Evolutionary conservation across 176 grass and related monocot genomes (phyloP).

Genomic region (Avena insularis): DNA sequence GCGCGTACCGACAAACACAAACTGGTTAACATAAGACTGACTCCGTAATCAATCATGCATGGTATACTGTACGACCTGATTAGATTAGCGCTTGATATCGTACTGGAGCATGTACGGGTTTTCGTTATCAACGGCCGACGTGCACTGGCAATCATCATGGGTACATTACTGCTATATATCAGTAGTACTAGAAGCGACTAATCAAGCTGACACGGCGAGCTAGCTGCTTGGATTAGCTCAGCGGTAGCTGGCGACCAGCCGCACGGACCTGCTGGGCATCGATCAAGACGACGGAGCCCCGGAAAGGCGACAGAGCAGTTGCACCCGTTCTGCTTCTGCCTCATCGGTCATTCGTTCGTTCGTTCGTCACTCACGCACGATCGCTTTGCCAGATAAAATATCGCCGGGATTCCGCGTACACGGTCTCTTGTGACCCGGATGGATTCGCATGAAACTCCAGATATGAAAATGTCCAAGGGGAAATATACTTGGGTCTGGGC

Average conservation of each 20-base stretch:
- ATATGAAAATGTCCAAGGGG: neutral
- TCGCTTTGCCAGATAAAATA: neutral
- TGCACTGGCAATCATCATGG: neutral
- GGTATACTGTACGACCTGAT: too few species aligned
- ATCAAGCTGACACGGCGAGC: too few species aligned
- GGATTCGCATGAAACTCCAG: neutral
- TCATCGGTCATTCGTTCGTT: too few species aligned
- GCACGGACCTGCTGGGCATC: neutral
- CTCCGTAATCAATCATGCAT: neutral
- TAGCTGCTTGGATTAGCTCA: constrained; percentile 21
- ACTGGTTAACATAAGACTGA: neutral
- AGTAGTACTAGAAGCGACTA: too few species aligned
- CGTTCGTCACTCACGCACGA: neutral
- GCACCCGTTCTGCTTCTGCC: neutral
- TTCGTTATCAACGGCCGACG: neutral
- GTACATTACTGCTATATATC: neutral
- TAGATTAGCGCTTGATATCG: neutral
- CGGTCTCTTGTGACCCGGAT: too few species aligned
- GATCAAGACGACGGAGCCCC: neutral
- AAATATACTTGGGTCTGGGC: neutral
- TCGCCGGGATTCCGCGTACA: too few species aligned
- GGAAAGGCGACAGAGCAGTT: constrained; percentile 33
- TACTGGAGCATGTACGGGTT: neutral
- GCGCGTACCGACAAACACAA: constrained; percentile 26
- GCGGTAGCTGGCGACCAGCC: neutral